phyloP scores from a whole-genome alignment of 2,329 filamentous ascomycete genomes.

The Paracamarosporium sp. region DNA sequence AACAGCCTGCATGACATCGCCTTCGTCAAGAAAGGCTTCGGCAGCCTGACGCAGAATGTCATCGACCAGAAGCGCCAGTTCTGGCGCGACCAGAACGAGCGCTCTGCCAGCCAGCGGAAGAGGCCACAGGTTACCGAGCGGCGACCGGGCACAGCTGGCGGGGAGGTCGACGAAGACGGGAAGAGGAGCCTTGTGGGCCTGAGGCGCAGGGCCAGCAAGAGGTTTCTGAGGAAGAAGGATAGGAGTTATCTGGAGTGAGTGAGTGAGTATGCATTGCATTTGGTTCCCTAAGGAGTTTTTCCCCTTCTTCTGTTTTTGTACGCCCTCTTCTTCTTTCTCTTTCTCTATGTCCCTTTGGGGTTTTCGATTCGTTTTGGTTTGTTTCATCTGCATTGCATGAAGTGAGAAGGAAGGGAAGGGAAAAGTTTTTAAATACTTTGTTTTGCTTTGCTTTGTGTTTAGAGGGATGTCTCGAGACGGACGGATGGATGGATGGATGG shows the following conservation, averaged over 20 bases:
- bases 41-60: conserved; percentile 78
- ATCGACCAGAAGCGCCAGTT: conserved; percentile 74
- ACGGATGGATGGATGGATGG: too few species aligned
- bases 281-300: neutral
- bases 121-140: conserved; percentile 7
- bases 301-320: neutral
- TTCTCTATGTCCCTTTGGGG: neutral
- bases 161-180: conserved; percentile 17
- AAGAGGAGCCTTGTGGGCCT: conserved; percentile 26
- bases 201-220: conserved; percentile 29
- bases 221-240: conserved; percentile 24
- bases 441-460: too few species aligned
- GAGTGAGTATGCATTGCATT: neutral
- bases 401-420: too few species aligned
- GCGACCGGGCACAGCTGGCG: conserved; percentile 30
- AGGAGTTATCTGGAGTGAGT: neutral
- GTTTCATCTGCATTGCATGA: too few species aligned
- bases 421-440: too few species aligned
- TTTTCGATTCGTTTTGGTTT: too few species aligned
- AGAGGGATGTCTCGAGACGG: too few species aligned
- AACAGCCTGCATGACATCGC: conserved; percentile 84
- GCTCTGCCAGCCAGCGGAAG: conserved; percentile 12
- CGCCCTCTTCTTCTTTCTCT: too few species aligned
- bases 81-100: conserved; percentile 42
- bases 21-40: conserved; percentile 80